These are phyloP conservation scores for Metschnikowia santaceciliae DNA, from an alignment of 805 yeast species.

Conservation along the genomic window DNA sequence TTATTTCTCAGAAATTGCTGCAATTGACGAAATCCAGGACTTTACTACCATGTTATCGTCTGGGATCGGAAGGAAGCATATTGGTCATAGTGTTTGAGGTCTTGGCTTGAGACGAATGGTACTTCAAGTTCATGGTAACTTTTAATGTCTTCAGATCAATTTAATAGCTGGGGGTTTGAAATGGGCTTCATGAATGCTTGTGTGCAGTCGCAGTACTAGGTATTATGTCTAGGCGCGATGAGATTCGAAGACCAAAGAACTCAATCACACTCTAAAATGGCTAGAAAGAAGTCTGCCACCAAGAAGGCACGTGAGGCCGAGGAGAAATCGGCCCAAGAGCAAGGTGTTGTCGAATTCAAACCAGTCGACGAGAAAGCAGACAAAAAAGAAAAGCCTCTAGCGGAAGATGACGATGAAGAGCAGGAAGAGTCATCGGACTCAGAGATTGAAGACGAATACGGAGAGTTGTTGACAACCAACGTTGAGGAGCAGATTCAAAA, in stretches of 20 bases:
- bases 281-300: conserved; percentile 84
- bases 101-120: no score
- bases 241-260: conserved; percentile 5
- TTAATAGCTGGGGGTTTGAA: no score
- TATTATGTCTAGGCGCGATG: conserved; percentile 8
- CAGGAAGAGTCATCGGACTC: conserved; percentile 31
- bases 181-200: not conserved
- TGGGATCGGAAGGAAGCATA: no score
- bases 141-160: no score
- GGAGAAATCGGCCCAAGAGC: conserved; percentile 10
- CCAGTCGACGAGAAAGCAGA: conserved; percentile 5
- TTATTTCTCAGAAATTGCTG: no score
- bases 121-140: no score
- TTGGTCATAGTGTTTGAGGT: no score
- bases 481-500: conserved; percentile 75
- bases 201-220: not conserved
- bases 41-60: no score
- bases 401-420: conserved; percentile 25
- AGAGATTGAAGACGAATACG: conserved; percentile 89
- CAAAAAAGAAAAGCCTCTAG: conserved; percentile 23
- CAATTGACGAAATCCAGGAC: no score
- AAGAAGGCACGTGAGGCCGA: conserved; percentile 60
- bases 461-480: conserved; percentile 80
- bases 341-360: not conserved
- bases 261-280: conserved; percentile 42